These are phyloP conservation scores for Alternaria burnsii DNA, from an alignment of 2,329 filamentous ascomycete species.

Conservation along the genomic window DNA sequence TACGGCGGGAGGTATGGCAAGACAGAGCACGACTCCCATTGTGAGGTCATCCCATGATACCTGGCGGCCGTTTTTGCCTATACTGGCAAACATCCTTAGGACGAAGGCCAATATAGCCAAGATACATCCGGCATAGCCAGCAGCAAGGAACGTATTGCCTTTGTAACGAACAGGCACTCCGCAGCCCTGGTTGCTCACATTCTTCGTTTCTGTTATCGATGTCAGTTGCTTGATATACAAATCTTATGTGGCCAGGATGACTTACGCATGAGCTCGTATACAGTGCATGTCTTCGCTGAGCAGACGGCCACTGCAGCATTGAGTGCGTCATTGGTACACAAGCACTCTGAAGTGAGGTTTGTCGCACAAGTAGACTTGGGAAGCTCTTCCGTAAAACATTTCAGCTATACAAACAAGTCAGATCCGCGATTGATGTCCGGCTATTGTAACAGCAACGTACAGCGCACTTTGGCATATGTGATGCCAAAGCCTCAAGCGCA, in stretches of 20 bases:
- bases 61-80: constrained; percentile 44
- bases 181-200: constrained; percentile 50
- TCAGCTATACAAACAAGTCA: constrained; percentile 22
- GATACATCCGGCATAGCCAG: constrained; percentile 40
- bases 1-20: constrained; percentile 31
- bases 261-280: constrained; percentile 47
- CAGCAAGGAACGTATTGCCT: constrained; percentile 37
- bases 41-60: constrained; percentile 52
- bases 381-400: constrained; percentile 32
- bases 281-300: constrained; percentile 45
- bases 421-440: background rate
- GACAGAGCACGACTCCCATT: constrained; percentile 50
- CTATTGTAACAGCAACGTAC: constrained; percentile 15
- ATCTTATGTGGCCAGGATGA: background rate
- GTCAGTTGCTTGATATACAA: background rate
- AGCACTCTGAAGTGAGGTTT: constrained; percentile 50
- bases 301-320: constrained; percentile 46
- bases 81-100: constrained; percentile 47
- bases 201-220: constrained; percentile 44
- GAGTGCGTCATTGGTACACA: constrained; percentile 51
- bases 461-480: constrained; percentile 26
- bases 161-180: constrained; percentile 47
- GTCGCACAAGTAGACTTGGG: constrained; percentile 49
- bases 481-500: constrained; percentile 18
- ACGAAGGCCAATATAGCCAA: constrained; percentile 45